Evolutionary conservation across 2,329 filamentous ascomycete species (phyloP).

Genomic region (Blastomyces gilchristii): DNA sequence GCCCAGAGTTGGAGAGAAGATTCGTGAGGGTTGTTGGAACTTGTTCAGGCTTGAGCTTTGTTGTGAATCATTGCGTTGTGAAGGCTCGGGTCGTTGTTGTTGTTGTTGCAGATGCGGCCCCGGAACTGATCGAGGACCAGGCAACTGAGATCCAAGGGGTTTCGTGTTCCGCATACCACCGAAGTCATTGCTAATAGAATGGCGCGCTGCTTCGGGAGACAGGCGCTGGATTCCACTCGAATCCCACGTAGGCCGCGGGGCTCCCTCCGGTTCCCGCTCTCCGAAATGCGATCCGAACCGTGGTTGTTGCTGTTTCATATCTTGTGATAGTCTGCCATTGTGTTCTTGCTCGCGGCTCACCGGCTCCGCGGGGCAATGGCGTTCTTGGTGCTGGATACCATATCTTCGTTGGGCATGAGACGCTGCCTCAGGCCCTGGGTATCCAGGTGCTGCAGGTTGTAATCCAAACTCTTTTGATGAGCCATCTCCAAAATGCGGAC

Average conservation of each 20-base stretch:
- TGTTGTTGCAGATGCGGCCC: conserved; percentile 26
- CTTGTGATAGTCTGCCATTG: conserved; percentile 18
- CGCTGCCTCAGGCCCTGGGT: conserved; percentile 22
- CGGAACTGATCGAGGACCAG: conserved; percentile 24
- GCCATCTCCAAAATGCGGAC: conserved; percentile 20
- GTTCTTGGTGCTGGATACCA: conserved; percentile 27
- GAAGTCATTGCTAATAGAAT: conserved; percentile 26
- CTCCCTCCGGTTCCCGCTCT: conserved; percentile 27
- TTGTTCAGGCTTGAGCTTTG: conserved; percentile 18
- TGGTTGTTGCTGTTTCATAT: conserved; percentile 23
- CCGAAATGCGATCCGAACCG: conserved; percentile 24
- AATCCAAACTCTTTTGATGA: conserved; percentile 16
- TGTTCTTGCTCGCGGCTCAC: conserved; percentile 28
- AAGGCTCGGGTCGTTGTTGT: conserved; percentile 27
- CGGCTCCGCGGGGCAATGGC: conserved; percentile 26
- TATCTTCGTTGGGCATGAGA: conserved; percentile 24
- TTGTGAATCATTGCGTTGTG: conserved; percentile 26
- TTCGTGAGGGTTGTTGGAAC: conserved; percentile 25
- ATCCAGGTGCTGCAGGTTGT: conserved; percentile 23
- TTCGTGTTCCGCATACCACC: conserved; percentile 34
- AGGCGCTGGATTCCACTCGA: conserved; percentile 29
- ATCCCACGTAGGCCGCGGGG: conserved; percentile 27
- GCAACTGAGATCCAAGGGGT: conserved; percentile 31
- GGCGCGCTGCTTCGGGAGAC: conserved; percentile 31
- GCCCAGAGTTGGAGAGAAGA: conserved; percentile 28